Base-by-base conservation (phyloP, 73 alveolate genomes). In the Uronychia binucleata region DNA sequence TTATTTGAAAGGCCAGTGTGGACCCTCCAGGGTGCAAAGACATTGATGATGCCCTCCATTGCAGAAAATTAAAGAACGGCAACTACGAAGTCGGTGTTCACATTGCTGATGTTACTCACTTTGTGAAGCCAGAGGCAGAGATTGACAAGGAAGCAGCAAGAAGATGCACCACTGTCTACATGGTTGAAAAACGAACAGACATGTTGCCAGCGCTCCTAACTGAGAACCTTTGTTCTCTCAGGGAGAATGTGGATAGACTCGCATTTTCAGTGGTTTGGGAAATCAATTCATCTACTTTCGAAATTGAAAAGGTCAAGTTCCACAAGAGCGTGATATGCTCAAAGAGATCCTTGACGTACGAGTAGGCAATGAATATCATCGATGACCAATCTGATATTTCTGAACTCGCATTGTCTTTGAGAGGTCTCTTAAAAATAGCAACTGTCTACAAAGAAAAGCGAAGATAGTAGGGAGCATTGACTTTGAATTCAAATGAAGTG, bases 1-100 rank as follows among this genome's bases (percentile, higher is more conserved):
- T n/a, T 1, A 83, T 91, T 28, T 88, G 88, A 29, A 95, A 97
- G 13, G 96, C 98, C 75, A 94, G 98, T 74, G 96, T 98, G 30
- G 99, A 98, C 88, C 99, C 99, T 30, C 98, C 98, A 0, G 99
- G 99, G 14, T 97, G 99, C 85, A 98, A 98, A 93, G 99, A 98
- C 91, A 97, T 98, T 58, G 99, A 98, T 95, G 99, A 97, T 95
- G 99, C 99, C 74, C 86, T 98, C n/a, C 99, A 97, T 92, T 97
- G 99, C 78, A 86, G 89, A 57, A 29, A 77, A 29, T 86, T 98
- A 28, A 97, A 97, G 13, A 95, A 97, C 90, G 98, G 98, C 0
- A 96, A 95, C 80, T 97, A 89, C 92, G 98, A 97, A 93, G 96
- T 98, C n/a, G 99, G 99, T 33, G 99, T 98, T 28, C 99, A 98